Conservation (phyloP, 2,329 filamentous ascomycete genomes). For the Albophoma yamanashiensis region DNA sequence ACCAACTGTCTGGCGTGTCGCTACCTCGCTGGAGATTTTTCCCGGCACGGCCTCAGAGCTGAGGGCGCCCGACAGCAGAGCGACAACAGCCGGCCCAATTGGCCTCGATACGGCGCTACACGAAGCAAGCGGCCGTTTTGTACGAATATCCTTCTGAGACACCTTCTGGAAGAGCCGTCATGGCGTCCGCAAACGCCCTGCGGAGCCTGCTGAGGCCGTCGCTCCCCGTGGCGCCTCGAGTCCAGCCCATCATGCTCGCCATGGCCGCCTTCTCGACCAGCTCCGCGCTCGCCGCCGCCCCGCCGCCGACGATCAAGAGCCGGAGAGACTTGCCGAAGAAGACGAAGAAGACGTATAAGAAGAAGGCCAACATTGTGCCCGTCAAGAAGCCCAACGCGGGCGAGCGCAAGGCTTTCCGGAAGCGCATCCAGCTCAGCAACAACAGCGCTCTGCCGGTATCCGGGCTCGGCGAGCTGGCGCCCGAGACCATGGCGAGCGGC, state of each 20-base stretch:
- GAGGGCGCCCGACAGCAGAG: neutral
- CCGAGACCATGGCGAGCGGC: conserved; percentile 40
- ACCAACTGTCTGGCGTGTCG: neutral
- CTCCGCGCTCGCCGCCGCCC: conserved; percentile 16
- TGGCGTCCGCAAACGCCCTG: conserved; percentile 29
- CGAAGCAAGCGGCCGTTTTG: neutral
- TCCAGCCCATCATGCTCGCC: conserved; percentile 18
- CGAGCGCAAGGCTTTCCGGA: conserved; percentile 78
- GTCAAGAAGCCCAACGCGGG: conserved; percentile 55
- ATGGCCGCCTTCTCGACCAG: conserved; percentile 31
- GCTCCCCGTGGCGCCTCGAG: conserved; percentile 19
- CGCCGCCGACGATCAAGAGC: conserved; percentile 20
- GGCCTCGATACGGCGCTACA: conserved; percentile 14
- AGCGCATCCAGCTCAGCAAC: conserved; percentile 86
- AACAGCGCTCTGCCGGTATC: conserved; percentile 76
- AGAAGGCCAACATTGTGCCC: conserved; percentile 29
- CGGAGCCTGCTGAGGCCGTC: conserved; percentile 30
- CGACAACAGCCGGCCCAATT: conserved; percentile 16
- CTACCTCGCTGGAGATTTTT: conserved; percentile 6
- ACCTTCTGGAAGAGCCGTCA: conserved; percentile 8
- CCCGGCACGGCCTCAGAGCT: neutral
- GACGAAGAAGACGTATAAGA: conserved; percentile 41
- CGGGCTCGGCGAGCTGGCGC: conserved; percentile 51
- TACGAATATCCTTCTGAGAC: neutral
- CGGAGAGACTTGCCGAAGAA: conserved; percentile 24